These are phyloP conservation scores for Escovopsis sp. DNA, from an alignment of 2,329 filamentous ascomycete genomes.

Conservation along the genomic window DNA sequence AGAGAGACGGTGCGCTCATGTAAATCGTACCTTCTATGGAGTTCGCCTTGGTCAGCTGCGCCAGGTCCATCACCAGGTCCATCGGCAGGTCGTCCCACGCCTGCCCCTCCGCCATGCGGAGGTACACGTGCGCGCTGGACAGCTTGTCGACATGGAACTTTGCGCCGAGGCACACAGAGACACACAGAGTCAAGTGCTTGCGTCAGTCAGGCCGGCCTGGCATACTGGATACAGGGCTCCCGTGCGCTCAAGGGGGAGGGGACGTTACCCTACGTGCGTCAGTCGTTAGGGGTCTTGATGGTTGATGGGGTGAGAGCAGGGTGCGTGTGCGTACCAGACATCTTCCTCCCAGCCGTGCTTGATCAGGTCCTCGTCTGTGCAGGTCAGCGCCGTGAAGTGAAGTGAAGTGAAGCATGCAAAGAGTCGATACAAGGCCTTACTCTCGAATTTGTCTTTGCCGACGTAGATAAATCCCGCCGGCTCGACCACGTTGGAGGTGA, in stretches of 20 bases:
- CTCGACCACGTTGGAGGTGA: constrained; percentile 69
- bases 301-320: background rate
- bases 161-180: no score
- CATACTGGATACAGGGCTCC: no score
- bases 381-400: background rate
- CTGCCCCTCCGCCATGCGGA: constrained; percentile 65
- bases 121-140: constrained; percentile 90
- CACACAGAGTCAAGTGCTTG: no score
- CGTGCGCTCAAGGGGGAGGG: no score
- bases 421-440: constrained; percentile 37
- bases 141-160: constrained; percentile 97
- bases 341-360: constrained; percentile 90
- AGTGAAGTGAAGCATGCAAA: no score
- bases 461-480: constrained; percentile 86
- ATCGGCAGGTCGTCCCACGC: constrained; percentile 71
- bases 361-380: constrained; percentile 84
- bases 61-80: constrained; percentile 69
- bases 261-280: no score
- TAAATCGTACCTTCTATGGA: constrained; percentile 63
- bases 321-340: constrained; percentile 53
- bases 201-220: no score
- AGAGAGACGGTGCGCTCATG: background rate
- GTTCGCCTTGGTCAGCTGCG: constrained; percentile 97
- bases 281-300: no score
- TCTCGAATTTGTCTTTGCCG: constrained; percentile 98